phyloP scores from a whole-genome alignment of 176 grass and related monocot species.

The Leersia perrieri region DNA sequence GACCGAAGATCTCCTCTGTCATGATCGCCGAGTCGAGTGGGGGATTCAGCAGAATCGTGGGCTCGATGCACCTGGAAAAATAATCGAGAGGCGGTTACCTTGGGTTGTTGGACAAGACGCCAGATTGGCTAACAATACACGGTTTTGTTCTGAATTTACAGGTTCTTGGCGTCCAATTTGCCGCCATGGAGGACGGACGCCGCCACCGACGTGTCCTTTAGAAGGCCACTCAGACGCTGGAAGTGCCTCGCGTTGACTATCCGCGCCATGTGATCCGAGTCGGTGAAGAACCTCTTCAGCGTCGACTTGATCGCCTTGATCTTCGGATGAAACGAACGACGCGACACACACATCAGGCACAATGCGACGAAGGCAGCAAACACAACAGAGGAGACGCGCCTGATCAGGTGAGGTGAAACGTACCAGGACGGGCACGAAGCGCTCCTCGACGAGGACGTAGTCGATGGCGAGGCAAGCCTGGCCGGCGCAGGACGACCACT shows the following conservation, averaged over 20 bases:
- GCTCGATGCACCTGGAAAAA: slow-evolving; percentile 67
- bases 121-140: not conserved
- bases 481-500: slow-evolving; percentile 81
- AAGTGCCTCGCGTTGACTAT: slow-evolving; percentile 78
- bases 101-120: not conserved
- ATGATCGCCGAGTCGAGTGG: slow-evolving; percentile 86
- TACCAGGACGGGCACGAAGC: slow-evolving; percentile 65
- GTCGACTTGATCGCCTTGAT: slow-evolving; percentile 67
- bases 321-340: slow-evolving; percentile 23
- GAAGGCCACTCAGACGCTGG: slow-evolving; percentile 49
- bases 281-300: slow-evolving; percentile 48
- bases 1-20: slow-evolving; percentile 95
- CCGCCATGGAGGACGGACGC: slow-evolving; percentile 69
- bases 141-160: slow-evolving; percentile 36
- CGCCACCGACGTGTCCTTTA: slow-evolving; percentile 56
- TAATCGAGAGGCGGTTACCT: not conserved
- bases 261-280: slow-evolving; percentile 35
- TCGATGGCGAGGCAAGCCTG: slow-evolving; percentile 90
- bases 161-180: slow-evolving; percentile 48
- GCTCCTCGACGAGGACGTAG: slow-evolving; percentile 86
- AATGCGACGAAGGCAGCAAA: not conserved
- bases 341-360: not conserved
- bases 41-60: slow-evolving; percentile 84
- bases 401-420: too few relatives aligned
- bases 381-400: not conserved